Base-by-base conservation (phyloP, 441 rosid genomes). In the Adansonia madagascariensis region DNA sequence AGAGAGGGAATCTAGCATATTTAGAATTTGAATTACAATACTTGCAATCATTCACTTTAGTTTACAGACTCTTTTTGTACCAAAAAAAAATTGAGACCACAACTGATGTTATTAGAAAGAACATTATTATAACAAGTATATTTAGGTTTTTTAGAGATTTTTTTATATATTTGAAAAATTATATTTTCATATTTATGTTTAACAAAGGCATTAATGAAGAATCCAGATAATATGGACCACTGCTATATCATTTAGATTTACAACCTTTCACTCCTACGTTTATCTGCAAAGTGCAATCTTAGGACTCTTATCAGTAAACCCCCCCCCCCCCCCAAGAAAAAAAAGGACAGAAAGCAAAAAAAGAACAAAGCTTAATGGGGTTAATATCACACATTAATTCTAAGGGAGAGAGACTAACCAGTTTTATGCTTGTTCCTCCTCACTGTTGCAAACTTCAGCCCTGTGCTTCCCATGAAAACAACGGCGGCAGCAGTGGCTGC, bases 401-500 rank as follows among this genome's bases (percentile, higher is more conserved):
- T 2, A 55, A 6, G 35, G 35, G 50, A 18, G 47, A 56, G 55
- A 73, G 31, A 73, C 18, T 73, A 15, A 59, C 76, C 41, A 43
- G 20, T 73, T 43, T 8, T 1, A 3, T 20, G 35, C 76, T 73
- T 73, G 56, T 44, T 73, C 50, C 56, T 6, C 55, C 11, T 73
- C 12, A 41, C 55, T 7, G 35, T 55, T 39, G 15, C 20, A 5
- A 7, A 55, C 63, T 20, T 35, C 22, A 18, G 14, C 43, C 50
- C 43, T 1, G 17, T 20, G 41, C 17, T 52, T 73, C 55, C 63
- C 9, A 31, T 57, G 76, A 73, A 73, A 59, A 43, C 43, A 41
- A 57, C 57, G 17, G 57, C 57, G 6, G 20, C 66, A 15, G 50
- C 76, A 22, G 66, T 52, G 39, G 31, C 66, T n/a, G 62, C 62